A percentile compares a stretch with the other conserved stretches of the same genome.
These are phyloP conservation scores for Xylaria palmicola DNA, from an alignment of 495 filamentous ascomycete species.

Conservation along the genomic window DNA sequence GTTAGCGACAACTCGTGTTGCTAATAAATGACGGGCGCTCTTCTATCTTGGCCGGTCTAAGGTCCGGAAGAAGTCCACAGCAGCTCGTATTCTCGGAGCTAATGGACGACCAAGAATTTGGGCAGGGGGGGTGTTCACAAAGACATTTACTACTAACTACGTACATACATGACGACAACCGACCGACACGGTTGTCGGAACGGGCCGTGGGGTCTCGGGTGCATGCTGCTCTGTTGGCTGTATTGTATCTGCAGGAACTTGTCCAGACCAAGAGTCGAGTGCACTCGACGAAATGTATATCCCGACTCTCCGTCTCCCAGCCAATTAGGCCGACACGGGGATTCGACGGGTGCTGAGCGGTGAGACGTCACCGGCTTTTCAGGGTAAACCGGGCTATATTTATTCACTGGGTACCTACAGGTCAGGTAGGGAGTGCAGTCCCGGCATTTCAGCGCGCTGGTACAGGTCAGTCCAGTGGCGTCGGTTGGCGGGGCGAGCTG, in stretches of 20 bases:
- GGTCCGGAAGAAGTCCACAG: not conserved
- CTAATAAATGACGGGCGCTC: not conserved
- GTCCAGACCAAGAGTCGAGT: not conserved
- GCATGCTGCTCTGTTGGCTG: not conserved
- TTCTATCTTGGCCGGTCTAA: too few relatives aligned
- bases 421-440: too few relatives aligned
- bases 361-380: conserved; percentile 10
- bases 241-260: too few relatives aligned
- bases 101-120: not conserved
- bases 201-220: conserved; percentile 12
- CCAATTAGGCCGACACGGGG: conserved; percentile 8
- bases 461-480: not conserved
- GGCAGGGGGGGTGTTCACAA: not conserved
- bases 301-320: not conserved
- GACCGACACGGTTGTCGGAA: not conserved
- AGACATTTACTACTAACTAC: too few relatives aligned
- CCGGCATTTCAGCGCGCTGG: not conserved
- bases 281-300: too few relatives aligned
- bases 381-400: not conserved
- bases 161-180: too few relatives aligned
- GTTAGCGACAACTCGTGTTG: not conserved
- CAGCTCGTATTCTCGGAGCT: conserved; percentile 1
- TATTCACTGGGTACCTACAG: too few relatives aligned
- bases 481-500: not conserved
- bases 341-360: conserved; percentile 17